Percentiles rank a stretch among this genome's conserved stretches.
phyloP scores from a whole-genome alignment of 768 basidiomycete species.

The Boletus bicolor region DNA sequence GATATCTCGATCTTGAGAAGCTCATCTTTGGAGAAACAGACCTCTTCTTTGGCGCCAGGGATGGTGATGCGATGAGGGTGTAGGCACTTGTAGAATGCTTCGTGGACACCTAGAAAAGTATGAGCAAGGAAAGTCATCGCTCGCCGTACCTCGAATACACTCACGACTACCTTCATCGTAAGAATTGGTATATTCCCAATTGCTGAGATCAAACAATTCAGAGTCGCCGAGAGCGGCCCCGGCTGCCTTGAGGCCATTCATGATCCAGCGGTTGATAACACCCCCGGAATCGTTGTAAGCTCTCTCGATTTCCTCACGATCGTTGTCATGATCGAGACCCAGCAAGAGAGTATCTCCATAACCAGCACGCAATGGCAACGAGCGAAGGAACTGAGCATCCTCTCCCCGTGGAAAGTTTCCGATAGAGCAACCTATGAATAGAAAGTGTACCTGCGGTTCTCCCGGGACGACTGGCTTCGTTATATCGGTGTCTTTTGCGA shows the following conservation, averaged over 20 bases:
- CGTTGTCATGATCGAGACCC: conserved; percentile 86
- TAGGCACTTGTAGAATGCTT: conserved; percentile 78
- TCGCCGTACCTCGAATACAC: conserved; percentile 17
- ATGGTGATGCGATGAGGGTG: conserved; percentile 54
- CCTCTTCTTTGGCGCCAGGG: conserved; percentile 40
- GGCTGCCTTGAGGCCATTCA: conserved; percentile 78
- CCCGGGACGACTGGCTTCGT: conserved; percentile 47
- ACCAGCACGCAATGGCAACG: conserved; percentile 72
- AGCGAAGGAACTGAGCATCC: conserved; percentile 69
- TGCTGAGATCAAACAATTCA: conserved; percentile 54
- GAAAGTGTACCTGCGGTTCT: conserved; percentile 64
- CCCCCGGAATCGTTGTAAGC: conserved; percentile 87
- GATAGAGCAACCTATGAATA: conserved; percentile 89
- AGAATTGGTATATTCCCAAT: conserved; percentile 70
- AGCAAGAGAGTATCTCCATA: conserved; percentile 83
- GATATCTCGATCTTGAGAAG: conserved; percentile 83
- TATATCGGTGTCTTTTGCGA: background rate
- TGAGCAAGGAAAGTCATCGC: background rate
- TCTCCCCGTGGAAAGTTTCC: conserved; percentile 82
- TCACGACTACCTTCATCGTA: conserved; percentile 56
- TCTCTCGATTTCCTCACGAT: conserved; percentile 62
- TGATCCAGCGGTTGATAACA: conserved; percentile 70
- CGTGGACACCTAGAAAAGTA: conserved; percentile 62
- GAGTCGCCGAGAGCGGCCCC: conserved; percentile 68
- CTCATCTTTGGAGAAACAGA: conserved; percentile 68